A percentile compares a stretch with the other conserved stretches of the same genome.
phyloP scores from a whole-genome alignment of 176 grass and related monocot genomes.

The Pontederia paniculata region DNA sequence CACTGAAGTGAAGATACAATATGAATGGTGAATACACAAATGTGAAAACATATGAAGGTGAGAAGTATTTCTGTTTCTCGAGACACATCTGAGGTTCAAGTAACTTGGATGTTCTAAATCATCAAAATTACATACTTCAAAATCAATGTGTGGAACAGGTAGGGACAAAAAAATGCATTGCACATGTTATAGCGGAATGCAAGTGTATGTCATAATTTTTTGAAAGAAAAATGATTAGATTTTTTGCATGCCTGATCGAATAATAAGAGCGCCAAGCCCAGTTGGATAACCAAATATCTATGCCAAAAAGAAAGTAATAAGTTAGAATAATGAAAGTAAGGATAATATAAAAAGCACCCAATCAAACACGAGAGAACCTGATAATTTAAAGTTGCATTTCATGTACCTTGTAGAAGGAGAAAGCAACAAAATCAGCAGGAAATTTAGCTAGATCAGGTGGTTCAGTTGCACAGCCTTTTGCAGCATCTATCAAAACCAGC shows the following conservation, averaged over 20 bases:
- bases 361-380: neutral
- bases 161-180: neutral
- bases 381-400: slow-evolving; percentile 6
- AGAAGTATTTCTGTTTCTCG: too few species aligned
- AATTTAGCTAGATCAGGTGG: slow-evolving; percentile 57
- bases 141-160: too few species aligned
- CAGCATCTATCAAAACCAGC: slow-evolving; percentile 95
- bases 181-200: neutral
- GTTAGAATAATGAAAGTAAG: neutral
- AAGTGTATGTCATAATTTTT: too few species aligned
- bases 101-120: too few species aligned
- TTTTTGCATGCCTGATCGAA: slow-evolving; percentile 62
- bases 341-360: too few species aligned
- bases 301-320: slow-evolving; percentile 14
- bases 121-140: too few species aligned
- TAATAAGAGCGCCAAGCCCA: slow-evolving; percentile 83
- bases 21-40: too few species aligned
- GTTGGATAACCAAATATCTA: slow-evolving; percentile 99
- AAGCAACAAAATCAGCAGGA: slow-evolving; percentile 89
- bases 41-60: too few species aligned
- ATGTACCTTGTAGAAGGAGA: slow-evolving; percentile 95
- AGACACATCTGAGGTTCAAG: too few species aligned
- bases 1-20: too few species aligned
- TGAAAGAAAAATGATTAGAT: neutral
- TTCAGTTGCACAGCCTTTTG: slow-evolving; percentile 94